phyloP scores from a whole-genome alignment of 108 stramenopile species.

The Fistulifera pelliculosa region DNA sequence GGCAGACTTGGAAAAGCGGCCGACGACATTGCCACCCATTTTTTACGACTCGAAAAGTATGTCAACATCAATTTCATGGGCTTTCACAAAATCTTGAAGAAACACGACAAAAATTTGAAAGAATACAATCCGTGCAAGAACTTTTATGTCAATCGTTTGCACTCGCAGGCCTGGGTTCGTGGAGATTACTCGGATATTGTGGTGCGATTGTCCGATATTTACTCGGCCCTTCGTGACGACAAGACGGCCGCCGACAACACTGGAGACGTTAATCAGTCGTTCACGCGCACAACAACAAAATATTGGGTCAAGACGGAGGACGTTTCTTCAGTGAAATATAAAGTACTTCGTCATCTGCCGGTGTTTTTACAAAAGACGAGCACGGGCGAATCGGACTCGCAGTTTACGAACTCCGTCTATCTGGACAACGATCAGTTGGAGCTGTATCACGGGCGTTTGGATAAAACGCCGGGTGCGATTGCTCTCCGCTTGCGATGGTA shows the following conservation, averaged over 20 bases:
- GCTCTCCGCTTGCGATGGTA: conserved; percentile 95
- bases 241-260: conserved; percentile 53
- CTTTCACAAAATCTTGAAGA: conserved; percentile 97
- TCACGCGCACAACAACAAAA: conserved; percentile 88
- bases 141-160: conserved; percentile 91
- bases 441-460: conserved; percentile 92
- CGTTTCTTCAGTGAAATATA: conserved; percentile 88
- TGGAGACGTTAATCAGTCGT: conserved; percentile 52
- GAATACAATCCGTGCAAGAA: conserved; percentile 68
- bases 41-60: conserved; percentile 88
- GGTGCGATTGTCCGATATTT: conserved; percentile 78
- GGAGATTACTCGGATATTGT: conserved; percentile 93
- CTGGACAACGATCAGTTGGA: conserved; percentile 87
- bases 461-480: conserved; percentile 93
- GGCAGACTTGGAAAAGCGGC: conserved; percentile 21
- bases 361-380: conserved; percentile 89
- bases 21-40: conserved; percentile 62
- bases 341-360: conserved; percentile 86
- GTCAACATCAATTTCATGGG: conserved; percentile 97
- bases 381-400: conserved; percentile 88
- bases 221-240: conserved; percentile 69
- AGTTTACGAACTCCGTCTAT: conserved; percentile 92
- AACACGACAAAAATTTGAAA: conserved; percentile 92
- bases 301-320: conserved; percentile 98
- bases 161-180: conserved; percentile 93